These are phyloP conservation scores for Cenococcum geophilum DNA, from an alignment of 495 filamentous ascomycete genomes.

Conservation along the genomic window DNA sequence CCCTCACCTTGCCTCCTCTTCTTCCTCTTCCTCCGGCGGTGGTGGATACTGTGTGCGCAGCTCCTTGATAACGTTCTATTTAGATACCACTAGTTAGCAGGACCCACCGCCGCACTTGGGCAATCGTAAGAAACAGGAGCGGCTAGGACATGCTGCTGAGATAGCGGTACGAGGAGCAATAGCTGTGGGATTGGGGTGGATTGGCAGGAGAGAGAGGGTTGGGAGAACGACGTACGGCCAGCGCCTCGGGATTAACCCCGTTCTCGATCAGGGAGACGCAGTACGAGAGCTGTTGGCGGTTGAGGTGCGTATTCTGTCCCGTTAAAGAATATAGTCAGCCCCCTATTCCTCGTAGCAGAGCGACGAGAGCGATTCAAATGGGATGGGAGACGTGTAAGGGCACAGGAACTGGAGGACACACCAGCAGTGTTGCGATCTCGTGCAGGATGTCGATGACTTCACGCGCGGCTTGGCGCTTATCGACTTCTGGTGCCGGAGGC, in stretches of 20 bases:
- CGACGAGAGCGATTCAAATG: background rate
- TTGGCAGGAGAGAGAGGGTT: background rate
- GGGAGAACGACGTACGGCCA: constrained; percentile 64
- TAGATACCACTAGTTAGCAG: background rate
- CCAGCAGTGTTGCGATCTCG: constrained; percentile 86
- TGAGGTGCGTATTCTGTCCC: constrained; percentile 79
- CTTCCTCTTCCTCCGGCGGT: background rate
- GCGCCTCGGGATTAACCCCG: constrained; percentile 89
- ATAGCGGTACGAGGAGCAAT: too few relatives aligned
- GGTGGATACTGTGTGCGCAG: constrained; percentile 43
- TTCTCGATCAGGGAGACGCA: constrained; percentile 97
- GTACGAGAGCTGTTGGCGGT: constrained; percentile 80
- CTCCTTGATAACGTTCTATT: constrained; percentile 66
- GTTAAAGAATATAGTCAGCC: constrained; percentile 8
- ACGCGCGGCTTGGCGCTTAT: constrained; percentile 84
- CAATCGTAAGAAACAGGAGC: too few relatives aligned
- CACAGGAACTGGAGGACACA: constrained; percentile 38
- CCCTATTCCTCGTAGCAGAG: background rate
- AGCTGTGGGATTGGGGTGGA: background rate
- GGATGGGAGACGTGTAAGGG: constrained; percentile 8
- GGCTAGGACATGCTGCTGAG: too few relatives aligned
- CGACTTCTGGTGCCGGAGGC: constrained; percentile 36
- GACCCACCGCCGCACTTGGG: background rate
- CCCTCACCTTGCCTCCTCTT: background rate
- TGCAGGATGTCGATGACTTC: constrained; percentile 94